Base-by-base conservation (phyloP, 768 basidiomycete genomes). In the Favolaschia claudopus region DNA sequence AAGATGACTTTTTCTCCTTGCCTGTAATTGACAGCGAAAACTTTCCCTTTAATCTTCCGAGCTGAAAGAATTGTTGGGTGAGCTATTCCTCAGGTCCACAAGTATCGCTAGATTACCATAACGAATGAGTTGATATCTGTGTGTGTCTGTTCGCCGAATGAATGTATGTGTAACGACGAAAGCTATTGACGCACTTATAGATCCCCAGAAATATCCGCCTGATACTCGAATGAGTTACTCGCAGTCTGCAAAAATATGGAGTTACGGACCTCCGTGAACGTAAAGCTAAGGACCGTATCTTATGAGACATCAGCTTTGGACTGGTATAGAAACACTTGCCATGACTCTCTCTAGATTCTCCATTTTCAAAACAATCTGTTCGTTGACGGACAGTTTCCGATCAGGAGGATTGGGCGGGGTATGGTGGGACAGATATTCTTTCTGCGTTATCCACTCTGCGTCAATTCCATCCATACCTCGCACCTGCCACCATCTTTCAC, bases 401-500 rank as follows among this genome's bases (percentile, higher is more conserved):
- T 42, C 60, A 12, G 39, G 42, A 1, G 51, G 45, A 28, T 69
- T 65, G 5, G 70, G 70, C 22, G 67, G 63, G 24, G 74, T 70
- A 32, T 44, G 40, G 20, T 68, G 58, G 8, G 61, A 27, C 14
- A 86, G 63, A 57, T 79, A 80, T 33, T 81, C 76, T 61, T 79
- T 80, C 64, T 85, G 79, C 1, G 85, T 81, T 27, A 87, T 77
- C 85, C 85, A 86, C 68, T 87, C 85, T 3, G 76, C 84, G 58
- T 91, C 89, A 1, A 91, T 75, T 2, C 90, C 90, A 52, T 85
- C 81, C 28, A 90, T 73, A 7, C 88, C 88, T 36, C 90, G 81
- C 29, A 92, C 86, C 72, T 92, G 91, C 92, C 91, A 93, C 92
- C 91, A 94, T 54, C 86, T 79, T 55, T 85, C 84, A 3, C 91